phyloP scores from a whole-genome alignment of 106 monocot species.

The Phalaenopsis equestris region DNA sequence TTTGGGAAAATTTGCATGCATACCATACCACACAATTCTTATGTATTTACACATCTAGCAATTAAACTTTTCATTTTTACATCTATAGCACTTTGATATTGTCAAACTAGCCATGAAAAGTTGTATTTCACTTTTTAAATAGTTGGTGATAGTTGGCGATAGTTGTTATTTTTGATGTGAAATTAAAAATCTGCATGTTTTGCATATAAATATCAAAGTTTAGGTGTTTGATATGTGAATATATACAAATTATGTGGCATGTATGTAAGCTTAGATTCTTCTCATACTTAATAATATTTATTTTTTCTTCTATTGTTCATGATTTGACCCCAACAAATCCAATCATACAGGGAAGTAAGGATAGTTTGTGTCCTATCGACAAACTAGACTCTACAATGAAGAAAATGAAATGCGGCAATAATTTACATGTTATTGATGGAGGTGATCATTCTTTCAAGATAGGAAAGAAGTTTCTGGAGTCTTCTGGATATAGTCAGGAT shows the following conservation, averaged over 20 bases:
- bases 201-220: no score
- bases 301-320: neutral
- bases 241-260: no score
- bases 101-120: no score
- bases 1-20: neutral
- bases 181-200: no score
- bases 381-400: slow-evolving; percentile 52
- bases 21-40: no score
- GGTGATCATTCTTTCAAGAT: slow-evolving; percentile 93
- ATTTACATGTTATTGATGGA: slow-evolving; percentile 63
- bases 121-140: no score
- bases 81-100: no score
- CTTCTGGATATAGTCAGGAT: slow-evolving; percentile 45
- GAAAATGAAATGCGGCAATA: slow-evolving; percentile 71
- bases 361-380: slow-evolving; percentile 60
- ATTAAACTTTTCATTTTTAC: no score
- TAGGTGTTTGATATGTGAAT: no score
- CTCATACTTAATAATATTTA: neutral
- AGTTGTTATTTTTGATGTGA: no score
- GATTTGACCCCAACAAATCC: neutral
- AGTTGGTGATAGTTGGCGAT: no score
- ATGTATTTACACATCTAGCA: no score
- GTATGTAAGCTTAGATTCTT: neutral
- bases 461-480: slow-evolving; percentile 57
- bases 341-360: slow-evolving; percentile 68